Evolutionary conservation across 2,329 filamentous ascomycete genomes (phyloP).

Genomic region (Ustilaginoidea virens): DNA sequence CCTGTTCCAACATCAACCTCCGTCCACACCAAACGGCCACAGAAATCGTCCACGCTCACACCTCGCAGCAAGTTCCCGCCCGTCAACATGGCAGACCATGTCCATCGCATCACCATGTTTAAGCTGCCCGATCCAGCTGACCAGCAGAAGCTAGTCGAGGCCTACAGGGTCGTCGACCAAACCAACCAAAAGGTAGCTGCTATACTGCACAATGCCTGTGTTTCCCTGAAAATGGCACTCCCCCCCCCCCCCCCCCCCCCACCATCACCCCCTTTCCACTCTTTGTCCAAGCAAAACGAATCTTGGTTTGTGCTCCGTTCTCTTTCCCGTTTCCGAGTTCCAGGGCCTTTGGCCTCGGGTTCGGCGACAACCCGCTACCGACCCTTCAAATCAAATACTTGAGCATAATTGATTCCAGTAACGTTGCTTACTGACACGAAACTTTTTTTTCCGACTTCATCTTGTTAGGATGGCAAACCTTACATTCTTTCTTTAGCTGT

Average conservation of each 20-base stretch:
- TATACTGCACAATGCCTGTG: too few relatives aligned
- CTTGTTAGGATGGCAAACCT: slow-evolving; percentile 47
- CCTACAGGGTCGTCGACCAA: slow-evolving; percentile 25
- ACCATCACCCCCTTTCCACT: too few relatives aligned
- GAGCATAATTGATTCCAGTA: slow-evolving; percentile 6
- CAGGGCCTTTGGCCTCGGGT: too few relatives aligned
- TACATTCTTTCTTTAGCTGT: slow-evolving; percentile 48
- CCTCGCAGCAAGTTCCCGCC: not conserved
- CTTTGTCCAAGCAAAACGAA: too few relatives aligned
- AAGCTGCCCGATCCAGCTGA: slow-evolving; percentile 30
- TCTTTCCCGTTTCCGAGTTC: too few relatives aligned
- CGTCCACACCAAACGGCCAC: not conserved
- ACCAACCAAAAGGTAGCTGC: slow-evolving; percentile 27
- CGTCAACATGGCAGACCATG: slow-evolving; percentile 20
- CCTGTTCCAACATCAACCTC: too few relatives aligned
- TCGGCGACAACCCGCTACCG: too few relatives aligned
- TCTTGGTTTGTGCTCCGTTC: too few relatives aligned
- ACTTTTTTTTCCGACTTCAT: slow-evolving; percentile 1
- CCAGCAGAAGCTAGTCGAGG: slow-evolving; percentile 27
- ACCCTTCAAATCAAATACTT: not conserved
- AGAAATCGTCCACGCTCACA: not conserved
- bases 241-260: not conserved
- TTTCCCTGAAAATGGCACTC: too few relatives aligned
- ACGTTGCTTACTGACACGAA: slow-evolving; percentile 6
- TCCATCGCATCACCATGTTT: slow-evolving; percentile 38